Percentiles rank a stretch among this genome's conserved stretches.
Evolutionary conservation across 78 protist genomes (phyloP).

Genomic region (Thecamonas trahens): DNA sequence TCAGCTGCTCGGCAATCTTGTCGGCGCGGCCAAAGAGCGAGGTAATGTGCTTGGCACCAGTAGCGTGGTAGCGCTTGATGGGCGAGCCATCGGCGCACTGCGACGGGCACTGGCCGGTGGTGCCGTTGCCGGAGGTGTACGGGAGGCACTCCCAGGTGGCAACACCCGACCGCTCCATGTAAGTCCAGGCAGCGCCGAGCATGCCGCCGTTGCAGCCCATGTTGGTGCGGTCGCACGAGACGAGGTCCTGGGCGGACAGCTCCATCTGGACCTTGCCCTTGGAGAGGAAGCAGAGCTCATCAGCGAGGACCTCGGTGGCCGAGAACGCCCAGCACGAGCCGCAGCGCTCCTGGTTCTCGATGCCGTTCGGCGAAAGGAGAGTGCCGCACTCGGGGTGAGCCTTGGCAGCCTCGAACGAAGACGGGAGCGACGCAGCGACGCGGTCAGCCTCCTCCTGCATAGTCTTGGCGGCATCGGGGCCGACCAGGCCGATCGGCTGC

Average conservation of each 20-base stretch:
- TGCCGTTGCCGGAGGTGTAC: slow-evolving; percentile 1
- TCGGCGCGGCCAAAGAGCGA: background rate
- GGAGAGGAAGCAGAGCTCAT: slow-evolving; percentile 38
- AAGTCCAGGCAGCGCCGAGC: slow-evolving; percentile 20
- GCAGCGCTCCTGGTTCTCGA: slow-evolving; percentile 25
- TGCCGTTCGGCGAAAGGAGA: no score
- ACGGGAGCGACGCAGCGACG: no score
- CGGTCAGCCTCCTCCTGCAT: no score
- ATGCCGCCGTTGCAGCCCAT: slow-evolving; percentile 55
- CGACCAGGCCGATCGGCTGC: no score
- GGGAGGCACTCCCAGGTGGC: background rate
- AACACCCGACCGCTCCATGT: slow-evolving; percentile 10
- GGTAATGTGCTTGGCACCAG: background rate
- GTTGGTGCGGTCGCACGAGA: slow-evolving; percentile 15
- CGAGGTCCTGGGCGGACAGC: slow-evolving; percentile 28
- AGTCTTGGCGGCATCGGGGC: no score
- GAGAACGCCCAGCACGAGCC: slow-evolving; percentile 39
- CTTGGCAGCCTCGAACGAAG: no score
- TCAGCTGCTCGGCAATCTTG: slow-evolving; percentile 18
- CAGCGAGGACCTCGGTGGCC: slow-evolving; percentile 35
- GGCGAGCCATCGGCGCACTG: background rate
- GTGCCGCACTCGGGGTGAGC: background rate
- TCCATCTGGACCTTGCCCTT: slow-evolving; percentile 2
- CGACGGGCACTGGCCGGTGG: background rate
- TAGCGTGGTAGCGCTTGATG: background rate